Base-by-base conservation (phyloP, 23 red algal genomes). In the Pyropia yezoensis region DNA sequence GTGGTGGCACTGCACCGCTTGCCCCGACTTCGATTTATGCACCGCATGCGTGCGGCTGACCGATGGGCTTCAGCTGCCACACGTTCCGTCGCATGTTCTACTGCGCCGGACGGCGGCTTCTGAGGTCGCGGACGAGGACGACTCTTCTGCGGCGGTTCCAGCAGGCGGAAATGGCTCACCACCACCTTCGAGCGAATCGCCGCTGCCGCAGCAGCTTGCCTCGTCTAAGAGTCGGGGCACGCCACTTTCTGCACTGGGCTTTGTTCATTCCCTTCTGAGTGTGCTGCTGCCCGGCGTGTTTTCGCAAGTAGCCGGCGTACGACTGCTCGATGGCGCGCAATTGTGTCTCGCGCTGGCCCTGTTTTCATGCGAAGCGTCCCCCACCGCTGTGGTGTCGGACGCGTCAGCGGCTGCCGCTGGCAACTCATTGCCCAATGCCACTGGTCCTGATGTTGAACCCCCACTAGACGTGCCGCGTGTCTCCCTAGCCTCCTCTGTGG, bases 1-100 rank as follows among this genome's bases (percentile, higher is more conserved):
- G 59, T 75, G 79, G 79, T 84, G 79, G 79, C 79, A 84, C 60
- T 84, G 79, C 59, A 70, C 58, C 14, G 61, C 39, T 18, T 74
- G 79, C 39, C 69, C 73, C 18, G 79, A 84, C 32, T 84, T 84
- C 58, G 79, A 84, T 52, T 61, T 84, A 15, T 84, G 79, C 29
- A 84, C 79, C 0, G 59, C 50, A 14, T 84, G 79, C 26, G 61
- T 84, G 16, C 79, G 79, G 24, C 61, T 60, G 33, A 59, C 79
- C 52, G 26, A 34, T 22, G 50, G 33, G 30, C 49, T 84, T 39
- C 23, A 27, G 25, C 61, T 52, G 15, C 27, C 57, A 3, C 79
- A 84, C 50, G 49, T 33, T 17, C 58, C 73, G 8, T n/a, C 49
- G 0, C 79, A 84, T 57, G 50, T 84, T 13, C 14, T 84, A 11